Percentiles rank a stretch among this genome's conserved stretches.
Evolutionary conservation across 2,329 filamentous ascomycete species (phyloP).

Genomic region (Amauroascus verrucosus): DNA sequence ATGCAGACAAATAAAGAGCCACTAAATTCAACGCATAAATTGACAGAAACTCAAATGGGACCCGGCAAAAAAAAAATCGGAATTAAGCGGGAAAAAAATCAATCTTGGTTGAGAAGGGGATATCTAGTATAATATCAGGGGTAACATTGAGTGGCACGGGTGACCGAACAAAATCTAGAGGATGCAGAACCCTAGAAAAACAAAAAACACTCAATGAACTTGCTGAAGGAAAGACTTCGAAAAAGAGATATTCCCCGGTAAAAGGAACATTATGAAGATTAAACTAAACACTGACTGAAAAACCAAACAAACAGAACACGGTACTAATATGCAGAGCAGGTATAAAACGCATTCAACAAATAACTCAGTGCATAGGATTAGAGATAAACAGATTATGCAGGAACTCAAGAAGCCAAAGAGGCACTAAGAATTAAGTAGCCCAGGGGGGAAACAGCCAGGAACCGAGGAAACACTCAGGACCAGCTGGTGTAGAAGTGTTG

Average conservation of each 20-base stretch:
- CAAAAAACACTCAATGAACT: background rate
- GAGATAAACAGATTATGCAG: slow-evolving; percentile 9
- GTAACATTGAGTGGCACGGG: slow-evolving; percentile 2
- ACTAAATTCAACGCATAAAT: background rate
- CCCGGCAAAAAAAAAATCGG: background rate
- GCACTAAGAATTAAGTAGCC: slow-evolving; percentile 1
- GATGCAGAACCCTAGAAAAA: background rate
- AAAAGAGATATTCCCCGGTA: background rate
- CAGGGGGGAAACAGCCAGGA: slow-evolving; percentile 17
- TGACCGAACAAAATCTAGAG: slow-evolving; percentile 1
- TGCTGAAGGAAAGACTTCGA: background rate
- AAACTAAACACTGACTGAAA: background rate
- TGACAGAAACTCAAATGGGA: background rate
- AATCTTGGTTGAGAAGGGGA: background rate
- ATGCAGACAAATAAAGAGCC: slow-evolving; percentile 1
- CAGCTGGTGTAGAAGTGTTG: slow-evolving; percentile 37
- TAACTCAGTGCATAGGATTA: slow-evolving; percentile 13
- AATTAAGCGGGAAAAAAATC: background rate
- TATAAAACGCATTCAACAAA: slow-evolving; percentile 19
- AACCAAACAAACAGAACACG: background rate
- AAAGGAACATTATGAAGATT: slow-evolving; percentile 7
- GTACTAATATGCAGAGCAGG: slow-evolving; percentile 25
- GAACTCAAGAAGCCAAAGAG: background rate
- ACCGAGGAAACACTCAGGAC: slow-evolving; percentile 35
- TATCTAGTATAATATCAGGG: background rate